These are phyloP conservation scores for Penicillium goetzii DNA, from an alignment of 495 filamentous ascomycete species.

Conservation along the genomic window DNA sequence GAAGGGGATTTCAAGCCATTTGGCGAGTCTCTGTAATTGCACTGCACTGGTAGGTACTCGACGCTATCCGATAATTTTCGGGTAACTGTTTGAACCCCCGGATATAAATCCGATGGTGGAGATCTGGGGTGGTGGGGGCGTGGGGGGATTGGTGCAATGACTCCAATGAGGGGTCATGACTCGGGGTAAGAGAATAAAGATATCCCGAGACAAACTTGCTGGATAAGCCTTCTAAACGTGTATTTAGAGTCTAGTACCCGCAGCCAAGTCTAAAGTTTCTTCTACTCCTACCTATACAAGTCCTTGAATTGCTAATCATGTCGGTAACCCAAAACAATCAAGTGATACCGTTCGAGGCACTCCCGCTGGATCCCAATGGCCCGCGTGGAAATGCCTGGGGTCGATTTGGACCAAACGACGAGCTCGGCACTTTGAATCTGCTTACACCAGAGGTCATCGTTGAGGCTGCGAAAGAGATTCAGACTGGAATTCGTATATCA, in stretches of 20 bases:
- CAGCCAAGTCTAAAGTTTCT: not conserved
- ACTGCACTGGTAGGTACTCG: not conserved
- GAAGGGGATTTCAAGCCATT: not conserved
- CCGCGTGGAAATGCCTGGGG: constrained; percentile 59
- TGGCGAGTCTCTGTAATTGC: not conserved
- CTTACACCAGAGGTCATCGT: constrained; percentile 54
- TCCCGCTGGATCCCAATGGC: constrained; percentile 52
- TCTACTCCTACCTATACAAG: not conserved
- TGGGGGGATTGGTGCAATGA: constrained; percentile 8
- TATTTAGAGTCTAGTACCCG: constrained; percentile 4
- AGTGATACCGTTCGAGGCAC: constrained; percentile 41
- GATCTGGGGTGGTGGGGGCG: constrained; percentile 18
- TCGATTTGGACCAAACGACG: constrained; percentile 50
- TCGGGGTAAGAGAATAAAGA: constrained; percentile 9
- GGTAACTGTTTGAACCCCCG: not conserved
- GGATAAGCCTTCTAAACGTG: not conserved
- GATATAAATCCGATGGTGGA: constrained; percentile 21
- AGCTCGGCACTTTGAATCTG: constrained; percentile 56
- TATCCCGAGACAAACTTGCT: constrained; percentile 1
- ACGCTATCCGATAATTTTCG: not conserved
- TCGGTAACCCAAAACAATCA: not conserved
- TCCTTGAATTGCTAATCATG: constrained; percentile 10
- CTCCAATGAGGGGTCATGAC: constrained; percentile 6
- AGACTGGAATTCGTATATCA: constrained; percentile 54
- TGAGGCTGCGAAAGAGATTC: constrained; percentile 55